A percentile compares a stretch with the other conserved stretches of the same genome.
These are phyloP conservation scores for bread wheat (Triticum aestivum) DNA, from an alignment of 176 grass and related monocot species.

Conservation along the genomic window IWGSC_CS_RefSeq_v2.1 NC_057806.1:36207549-36208048, in stretches of 20 bases:
- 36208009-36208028: not conserved
- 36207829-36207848: no score
- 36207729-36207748: not conserved
- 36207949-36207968: not conserved
- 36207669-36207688: not conserved
- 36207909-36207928: no score
- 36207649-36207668: not conserved
- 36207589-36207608: not conserved
- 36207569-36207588: not conserved
- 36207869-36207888: no score
- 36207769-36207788: no score
- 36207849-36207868: no score
- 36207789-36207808: no score
- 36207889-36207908: no score
- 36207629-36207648: not conserved
- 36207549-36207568: not conserved
- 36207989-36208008: slow-evolving; percentile 13
- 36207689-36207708: not conserved
- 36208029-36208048: not conserved
- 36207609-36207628: not conserved
- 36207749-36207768: no score
- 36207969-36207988: not conserved
- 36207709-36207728: no score
- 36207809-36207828: no score
- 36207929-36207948: no score